Evolutionary conservation across 1,139 yeast genomes (phyloP), one percentile per base, ranked within the genome.

Genomic region (Zygosaccharomyces pseudobailii): DNA sequence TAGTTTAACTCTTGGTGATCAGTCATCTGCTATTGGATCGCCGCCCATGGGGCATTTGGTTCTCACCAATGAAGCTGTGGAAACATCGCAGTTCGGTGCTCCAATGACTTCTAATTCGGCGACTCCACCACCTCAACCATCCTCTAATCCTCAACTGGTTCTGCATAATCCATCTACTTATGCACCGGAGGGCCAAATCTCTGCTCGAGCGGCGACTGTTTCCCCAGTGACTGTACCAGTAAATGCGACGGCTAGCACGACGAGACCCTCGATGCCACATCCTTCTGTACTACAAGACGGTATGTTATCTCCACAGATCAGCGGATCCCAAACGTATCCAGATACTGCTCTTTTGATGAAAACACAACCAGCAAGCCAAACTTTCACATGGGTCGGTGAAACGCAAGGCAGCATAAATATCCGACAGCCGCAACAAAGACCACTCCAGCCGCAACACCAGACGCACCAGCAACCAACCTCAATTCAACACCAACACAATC

Each of bases 161-260:
- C 39, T 58, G 39, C 62, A 58, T 42, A 57, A 58, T 42, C 62
- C 62, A 3, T 45, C 58, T 13, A 51, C 62, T 3, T 58, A 58
- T 33, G 36, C 49, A 3, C 41, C 45, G 4, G 42, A 41, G 7
- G 53, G 50, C 8, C 32, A 22, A 19, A 10, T 9, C 28, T n/a
- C 44, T 10, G 21, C 33, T 20, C 32, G 45, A 9, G 33, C 47
- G 17, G 50, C 49, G 36, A 47, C 52, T 4, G 46, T 51, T 10
- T 50, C 54, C 6, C 45, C 42, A 6, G 36, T 47, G 6, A 36
- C 53, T 5, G 31, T 38, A 7, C 37, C 48, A 22, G 46, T 35
- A 10, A 43, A 42, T 4, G 38, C 34, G 6, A 38, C 41, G 17
- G 41, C 34, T 6, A 38, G 41, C 28, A 38, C 41, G 2, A 27